Evolutionary conservation across 495 filamentous ascomycete species (phyloP), one percentile per base, ranked within the genome.

Genomic region (Penicillium macrosclerotiorum): DNA sequence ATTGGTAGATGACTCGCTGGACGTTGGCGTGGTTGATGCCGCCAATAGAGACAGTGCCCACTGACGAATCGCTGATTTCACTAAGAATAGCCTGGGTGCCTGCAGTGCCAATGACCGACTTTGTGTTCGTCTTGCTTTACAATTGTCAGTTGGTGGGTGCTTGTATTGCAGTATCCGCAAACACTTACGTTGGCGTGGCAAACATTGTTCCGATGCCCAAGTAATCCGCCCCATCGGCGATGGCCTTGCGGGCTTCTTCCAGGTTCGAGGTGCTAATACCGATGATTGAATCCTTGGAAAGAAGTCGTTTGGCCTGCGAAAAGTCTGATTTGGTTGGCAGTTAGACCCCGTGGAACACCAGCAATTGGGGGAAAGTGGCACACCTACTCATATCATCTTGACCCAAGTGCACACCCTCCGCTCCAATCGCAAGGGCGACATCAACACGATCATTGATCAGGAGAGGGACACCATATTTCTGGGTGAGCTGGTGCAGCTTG

Each of bases 371-470:
- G 27, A 25, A n/a, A 26, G 14, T 13, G 26, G 18, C 2, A 31
- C 20, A 61, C 77, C 42, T 65, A 90, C 88, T 77, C 73, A 95
- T 83, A 67, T 98, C 92, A 78, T 95, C 89, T 66, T 96, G 92
- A 23, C 93, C 92, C 30, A 98, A 76, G 64, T 98, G 92, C 11
- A 96, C 87, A 33, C 93, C 93, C 62, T 96, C 92, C 29, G 84
- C 90, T 5, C 82, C 86, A 32, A 88, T 78, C 12, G 89, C 93
- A 20, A 93, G 73, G 17, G 90, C 90, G 13, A 98, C 88, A 69
- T 95, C 91, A 4, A 95, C 77, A n/a, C 90, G 85, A 65, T 98
- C 93, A 62, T 98, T 96, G 69, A 98, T 91, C 27, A 98, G 68
- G 37, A 98, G 75, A 20, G 92, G 93, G 0, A 96, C 82, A 13